Conservation (phyloP, 2,329 filamentous ascomycete species). For the Boeremia exigua region DNA sequence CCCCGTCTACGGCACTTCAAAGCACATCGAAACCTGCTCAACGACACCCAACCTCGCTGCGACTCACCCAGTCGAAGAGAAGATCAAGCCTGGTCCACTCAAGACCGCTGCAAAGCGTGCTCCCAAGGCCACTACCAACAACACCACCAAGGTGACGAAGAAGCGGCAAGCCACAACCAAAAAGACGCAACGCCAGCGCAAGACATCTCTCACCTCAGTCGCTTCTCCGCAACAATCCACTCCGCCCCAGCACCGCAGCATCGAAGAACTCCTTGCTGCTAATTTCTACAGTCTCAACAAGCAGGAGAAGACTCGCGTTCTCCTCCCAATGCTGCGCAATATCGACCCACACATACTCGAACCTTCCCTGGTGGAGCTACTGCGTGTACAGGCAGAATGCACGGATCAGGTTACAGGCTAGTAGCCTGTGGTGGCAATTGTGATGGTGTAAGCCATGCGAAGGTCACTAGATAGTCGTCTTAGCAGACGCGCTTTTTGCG, state of each 20-base stretch:
- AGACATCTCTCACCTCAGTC: background rate
- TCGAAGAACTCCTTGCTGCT: conserved; percentile 17
- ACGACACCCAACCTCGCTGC: background rate
- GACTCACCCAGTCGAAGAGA: background rate
- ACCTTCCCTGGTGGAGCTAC: background rate
- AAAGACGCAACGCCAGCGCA: background rate
- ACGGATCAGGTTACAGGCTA: conserved; percentile 4
- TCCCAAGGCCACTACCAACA: background rate
- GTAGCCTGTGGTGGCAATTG: background rate
- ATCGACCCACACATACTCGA: conserved; percentile 20
- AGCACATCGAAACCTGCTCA: no score
- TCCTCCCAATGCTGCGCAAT: conserved; percentile 27
- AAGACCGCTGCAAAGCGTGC: background rate
- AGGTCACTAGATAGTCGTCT: conserved; percentile 12
- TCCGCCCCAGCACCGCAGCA: background rate
- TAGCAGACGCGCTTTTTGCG: conserved; percentile 13
- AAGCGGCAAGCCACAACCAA: background rate
- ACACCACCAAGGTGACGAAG: conserved; percentile 7
- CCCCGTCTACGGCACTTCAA: no score
- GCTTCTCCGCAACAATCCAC: background rate
- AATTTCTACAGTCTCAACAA: conserved; percentile 18
- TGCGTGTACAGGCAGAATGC: conserved; percentile 2
- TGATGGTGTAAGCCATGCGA: conserved; percentile 1
- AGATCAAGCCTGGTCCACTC: background rate
- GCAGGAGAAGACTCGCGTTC: conserved; percentile 25